Conservation (phyloP, 2,329 filamentous ascomycete genomes). For the Colletotrichum limetticola region DNA sequence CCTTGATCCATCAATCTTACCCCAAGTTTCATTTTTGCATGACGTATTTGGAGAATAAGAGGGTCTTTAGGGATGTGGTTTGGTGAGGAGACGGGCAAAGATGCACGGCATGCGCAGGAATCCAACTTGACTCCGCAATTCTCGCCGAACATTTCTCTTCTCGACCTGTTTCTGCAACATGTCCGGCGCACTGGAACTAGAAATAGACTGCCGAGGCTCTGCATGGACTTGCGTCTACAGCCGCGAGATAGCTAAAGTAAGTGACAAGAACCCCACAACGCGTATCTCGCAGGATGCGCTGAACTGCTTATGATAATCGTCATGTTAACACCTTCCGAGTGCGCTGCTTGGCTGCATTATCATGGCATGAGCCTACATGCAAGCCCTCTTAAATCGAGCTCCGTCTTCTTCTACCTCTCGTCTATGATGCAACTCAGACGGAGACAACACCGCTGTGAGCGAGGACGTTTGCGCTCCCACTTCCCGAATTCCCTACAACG, state of each 20-base stretch:
- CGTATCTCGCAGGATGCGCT: not conserved
- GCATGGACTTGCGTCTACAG: not conserved
- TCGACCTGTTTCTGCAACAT: not conserved
- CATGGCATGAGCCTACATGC: not conserved
- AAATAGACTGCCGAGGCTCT: not conserved
- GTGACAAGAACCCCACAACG: too few relatives aligned
- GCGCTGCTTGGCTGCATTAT: not conserved
- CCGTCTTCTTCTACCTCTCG: not conserved
- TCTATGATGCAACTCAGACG: not conserved
- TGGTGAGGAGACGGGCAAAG: not conserved
- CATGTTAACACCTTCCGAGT: not conserved
- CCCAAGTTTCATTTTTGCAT: constrained; percentile 7
- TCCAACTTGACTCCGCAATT: not conserved
- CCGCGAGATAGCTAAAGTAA: not conserved
- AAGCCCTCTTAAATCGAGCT: not conserved
- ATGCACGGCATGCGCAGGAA: not conserved
- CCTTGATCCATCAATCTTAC: not conserved
- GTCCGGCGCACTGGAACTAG: not conserved
- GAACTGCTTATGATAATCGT: not conserved
- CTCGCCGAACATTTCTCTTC: constrained; percentile 18
- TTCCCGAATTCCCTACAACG: not conserved
- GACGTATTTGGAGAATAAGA: constrained; percentile 26
- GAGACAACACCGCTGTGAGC: not conserved
- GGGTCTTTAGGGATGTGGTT: not conserved
- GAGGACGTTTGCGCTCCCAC: not conserved